Conservation (phyloP, 768 basidiomycete species). For the Boletus rufocinnamomeus region DNA sequence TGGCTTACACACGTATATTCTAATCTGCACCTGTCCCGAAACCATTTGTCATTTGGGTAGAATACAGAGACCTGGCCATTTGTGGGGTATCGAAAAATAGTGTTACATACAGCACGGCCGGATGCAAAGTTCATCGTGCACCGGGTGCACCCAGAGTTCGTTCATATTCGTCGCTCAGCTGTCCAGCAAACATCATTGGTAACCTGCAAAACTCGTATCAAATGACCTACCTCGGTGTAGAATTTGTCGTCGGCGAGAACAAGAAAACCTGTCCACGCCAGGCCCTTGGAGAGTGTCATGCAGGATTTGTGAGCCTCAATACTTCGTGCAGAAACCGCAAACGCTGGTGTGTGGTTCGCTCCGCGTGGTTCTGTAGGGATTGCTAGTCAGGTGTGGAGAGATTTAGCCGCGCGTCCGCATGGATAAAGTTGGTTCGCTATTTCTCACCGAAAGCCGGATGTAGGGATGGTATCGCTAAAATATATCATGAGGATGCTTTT, state of each 20-base stretch:
- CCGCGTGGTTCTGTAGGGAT: constrained; percentile 72
- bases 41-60: constrained; percentile 19
- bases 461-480: constrained; percentile 57
- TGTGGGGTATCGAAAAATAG: constrained; percentile 17
- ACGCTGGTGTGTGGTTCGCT: constrained; percentile 75
- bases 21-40: constrained; percentile 25
- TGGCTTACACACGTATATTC: constrained; percentile 18
- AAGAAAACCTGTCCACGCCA: constrained; percentile 63
- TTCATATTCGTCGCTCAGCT: constrained; percentile 30
- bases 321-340: constrained; percentile 59
- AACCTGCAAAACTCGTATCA: background rate
- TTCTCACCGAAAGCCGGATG: constrained; percentile 63
- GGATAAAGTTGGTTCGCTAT: background rate
- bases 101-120: constrained; percentile 22
- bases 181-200: background rate
- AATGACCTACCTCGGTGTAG: constrained; percentile 46
- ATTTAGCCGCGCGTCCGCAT: constrained; percentile 23
- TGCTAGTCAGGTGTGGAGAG: constrained; percentile 41
- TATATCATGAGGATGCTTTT: constrained; percentile 18
- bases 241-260: constrained; percentile 61
- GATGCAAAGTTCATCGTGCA: constrained; percentile 5
- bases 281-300: constrained; percentile 56
- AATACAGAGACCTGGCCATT: constrained; percentile 11
- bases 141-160: constrained; percentile 10
- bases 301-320: constrained; percentile 62